Evolutionary conservation across 257 asterid genomes (phyloP).

Genomic region (Misopates orontium): DNA sequence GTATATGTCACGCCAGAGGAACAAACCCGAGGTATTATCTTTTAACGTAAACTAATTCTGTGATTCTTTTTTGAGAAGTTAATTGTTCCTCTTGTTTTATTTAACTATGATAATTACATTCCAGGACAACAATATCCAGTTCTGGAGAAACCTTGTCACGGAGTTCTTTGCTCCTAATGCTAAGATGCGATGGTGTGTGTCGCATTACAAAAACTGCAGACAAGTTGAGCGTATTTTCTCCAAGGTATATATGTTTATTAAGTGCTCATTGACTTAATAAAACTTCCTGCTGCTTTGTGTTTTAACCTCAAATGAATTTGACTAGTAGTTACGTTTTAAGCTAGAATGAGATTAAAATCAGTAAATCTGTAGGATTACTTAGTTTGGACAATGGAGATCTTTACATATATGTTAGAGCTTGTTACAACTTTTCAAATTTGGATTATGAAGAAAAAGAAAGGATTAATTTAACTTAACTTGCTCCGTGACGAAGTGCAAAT

Average conservation of each 20-base stretch:
- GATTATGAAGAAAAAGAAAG: no score
- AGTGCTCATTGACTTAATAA: no score
- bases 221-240: constrained; percentile 11
- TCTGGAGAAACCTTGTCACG: constrained; percentile 34
- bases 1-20: constrained; percentile 28
- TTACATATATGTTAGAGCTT: no score
- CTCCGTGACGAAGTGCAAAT: no score
- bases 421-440: no score
- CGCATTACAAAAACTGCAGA: constrained; percentile 21
- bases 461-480: no score
- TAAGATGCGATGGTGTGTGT: constrained; percentile 34
- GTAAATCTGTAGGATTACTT: no score
- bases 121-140: constrained; percentile 38
- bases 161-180: constrained; percentile 40
- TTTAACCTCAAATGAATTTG: no score
- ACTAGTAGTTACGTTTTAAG: no score
- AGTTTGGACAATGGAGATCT: no score
- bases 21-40: constrained; percentile 31
- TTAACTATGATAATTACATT: background rate
- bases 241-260: constrained; percentile 29
- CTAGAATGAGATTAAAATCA: no score
- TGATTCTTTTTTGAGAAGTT: background rate
- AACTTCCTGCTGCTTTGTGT: no score
- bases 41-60: background rate
- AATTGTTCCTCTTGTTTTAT: background rate